Evolutionary conservation across 2,329 filamentous ascomycete species (phyloP), one percentile per base, ranked within the genome.

Genomic region (Emmonsiellopsis sp.): DNA sequence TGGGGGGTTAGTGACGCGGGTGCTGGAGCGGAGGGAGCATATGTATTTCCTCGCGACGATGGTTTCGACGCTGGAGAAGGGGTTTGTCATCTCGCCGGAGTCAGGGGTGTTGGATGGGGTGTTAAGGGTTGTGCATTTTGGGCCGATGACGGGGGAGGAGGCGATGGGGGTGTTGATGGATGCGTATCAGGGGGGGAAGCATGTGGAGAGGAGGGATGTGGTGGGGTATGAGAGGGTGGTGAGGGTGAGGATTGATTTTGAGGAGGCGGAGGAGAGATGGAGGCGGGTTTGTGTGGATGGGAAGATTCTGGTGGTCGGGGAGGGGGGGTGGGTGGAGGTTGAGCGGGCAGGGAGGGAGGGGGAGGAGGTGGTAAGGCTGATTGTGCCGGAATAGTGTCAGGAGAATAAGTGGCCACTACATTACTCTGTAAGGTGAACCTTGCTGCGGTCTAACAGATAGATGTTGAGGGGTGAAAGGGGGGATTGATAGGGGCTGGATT

Each of bases 221-320:
- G 85, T 95, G 0, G 77, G 77, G 0, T 95, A 96, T 65, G 80
- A 86, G 16, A 78, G 81, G 52, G 77, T 93, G 5, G 80, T 86
- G 2, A 80, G 80, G 50, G 60, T 95, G 16, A 76, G 72, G 55
- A 82, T 96, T 45, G 77, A 73, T 0, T 96, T 96, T 65, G 80
- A 86, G 15, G 78, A 81, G 52, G 77, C 74, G 1, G 55, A 66
- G 26, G 66, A 69, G 52, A 75, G 83, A 51, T 96, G 90, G 90
- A 78, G 92, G 56, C 82, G 91, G 63, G 80, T 95, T 11, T 97
- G 92, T 67, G 77, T 97, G n/a, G 92, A 97, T 68, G 92, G 92
- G 2, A 89, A 86, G 51, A 94, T 95, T 62, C 81, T 96, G 2
- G 79, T 81, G 55, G 73, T 95, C 0, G 85, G 86, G 16, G 67